A percentile compares a stretch with the other conserved stretches of the same genome.
Conservation (phyloP, 1,284 basidiomycete species). For the Irpex rosettiformis region DNA sequence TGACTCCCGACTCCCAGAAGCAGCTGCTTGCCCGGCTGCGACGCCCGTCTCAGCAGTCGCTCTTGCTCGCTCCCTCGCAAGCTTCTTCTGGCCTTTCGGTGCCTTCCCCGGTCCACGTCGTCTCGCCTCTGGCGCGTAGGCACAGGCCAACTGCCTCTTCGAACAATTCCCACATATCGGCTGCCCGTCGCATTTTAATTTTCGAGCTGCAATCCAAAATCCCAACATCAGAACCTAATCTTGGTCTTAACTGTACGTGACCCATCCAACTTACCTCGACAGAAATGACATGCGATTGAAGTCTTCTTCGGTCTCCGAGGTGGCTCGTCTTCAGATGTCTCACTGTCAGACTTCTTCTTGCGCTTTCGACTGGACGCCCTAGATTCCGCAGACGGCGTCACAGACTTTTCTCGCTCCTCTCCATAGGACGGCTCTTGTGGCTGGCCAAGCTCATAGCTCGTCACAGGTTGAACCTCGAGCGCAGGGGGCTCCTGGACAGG, state of each 20-base stretch:
- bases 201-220: slow-evolving; percentile 45
- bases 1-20: background rate
- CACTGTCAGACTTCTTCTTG: background rate
- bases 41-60: background rate
- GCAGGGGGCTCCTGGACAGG: background rate
- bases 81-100: slow-evolving; percentile 38
- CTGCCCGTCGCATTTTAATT: slow-evolving; percentile 67
- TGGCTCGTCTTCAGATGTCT: slow-evolving; percentile 9
- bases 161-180: slow-evolving; percentile 60
- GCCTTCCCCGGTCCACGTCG: slow-evolving; percentile 71
- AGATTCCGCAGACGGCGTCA: background rate
- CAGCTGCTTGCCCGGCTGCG: too few species aligned
- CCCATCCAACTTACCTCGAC: slow-evolving; percentile 57
- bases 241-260: too few species aligned
- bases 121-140: slow-evolving; percentile 50
- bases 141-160: slow-evolving; percentile 44
- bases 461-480: background rate
- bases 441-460: background rate
- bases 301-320: slow-evolving; percentile 41
- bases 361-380: slow-evolving; percentile 5
- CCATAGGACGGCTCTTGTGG: background rate
- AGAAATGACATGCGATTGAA: slow-evolving; percentile 66
- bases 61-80: background rate
- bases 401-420: background rate
- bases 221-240: too few species aligned